These are phyloP conservation scores for Candida sanyaensis DNA, from an alignment of 1,139 yeast species.

Conservation along the genomic window DNA sequence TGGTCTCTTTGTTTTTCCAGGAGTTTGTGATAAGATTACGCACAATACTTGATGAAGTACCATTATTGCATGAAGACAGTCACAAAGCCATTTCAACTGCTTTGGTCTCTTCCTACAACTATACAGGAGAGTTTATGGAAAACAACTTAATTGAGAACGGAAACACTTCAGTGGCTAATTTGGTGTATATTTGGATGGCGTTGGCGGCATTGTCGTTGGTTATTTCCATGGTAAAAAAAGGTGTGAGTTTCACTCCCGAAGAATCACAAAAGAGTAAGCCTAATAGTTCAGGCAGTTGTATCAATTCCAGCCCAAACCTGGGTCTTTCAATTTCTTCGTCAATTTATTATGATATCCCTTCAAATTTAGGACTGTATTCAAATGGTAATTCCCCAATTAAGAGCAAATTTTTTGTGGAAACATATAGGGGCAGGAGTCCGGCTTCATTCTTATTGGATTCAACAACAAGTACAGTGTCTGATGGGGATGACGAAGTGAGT, in stretches of 20 bases:
- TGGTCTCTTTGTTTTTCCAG: not conserved
- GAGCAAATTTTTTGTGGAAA: not conserved
- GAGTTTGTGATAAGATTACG: not conserved
- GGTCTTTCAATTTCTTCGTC: not conserved
- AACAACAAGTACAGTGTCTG: not conserved
- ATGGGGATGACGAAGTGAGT: not conserved
- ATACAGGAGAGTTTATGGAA: not conserved
- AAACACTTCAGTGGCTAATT: not conserved
- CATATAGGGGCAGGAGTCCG: not conserved
- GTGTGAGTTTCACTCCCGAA: not conserved
- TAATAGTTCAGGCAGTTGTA: too few relatives aligned
- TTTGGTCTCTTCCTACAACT: not conserved
- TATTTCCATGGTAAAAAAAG: not conserved
- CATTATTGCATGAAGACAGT: not conserved
- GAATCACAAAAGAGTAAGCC: too few relatives aligned
- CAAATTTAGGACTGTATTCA: conserved; percentile 1
- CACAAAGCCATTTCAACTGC: not conserved
- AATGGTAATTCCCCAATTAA: not conserved
- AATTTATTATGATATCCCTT: not conserved
- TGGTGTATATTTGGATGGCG: not conserved
- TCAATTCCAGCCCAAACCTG: too few relatives aligned
- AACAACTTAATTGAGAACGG: not conserved
- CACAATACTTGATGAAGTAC: not conserved
- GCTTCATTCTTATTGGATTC: not conserved
- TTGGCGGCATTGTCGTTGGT: not conserved